Conservation (phyloP, 805 yeast genomes). For the Grigorovia transvaalensis region DNA sequence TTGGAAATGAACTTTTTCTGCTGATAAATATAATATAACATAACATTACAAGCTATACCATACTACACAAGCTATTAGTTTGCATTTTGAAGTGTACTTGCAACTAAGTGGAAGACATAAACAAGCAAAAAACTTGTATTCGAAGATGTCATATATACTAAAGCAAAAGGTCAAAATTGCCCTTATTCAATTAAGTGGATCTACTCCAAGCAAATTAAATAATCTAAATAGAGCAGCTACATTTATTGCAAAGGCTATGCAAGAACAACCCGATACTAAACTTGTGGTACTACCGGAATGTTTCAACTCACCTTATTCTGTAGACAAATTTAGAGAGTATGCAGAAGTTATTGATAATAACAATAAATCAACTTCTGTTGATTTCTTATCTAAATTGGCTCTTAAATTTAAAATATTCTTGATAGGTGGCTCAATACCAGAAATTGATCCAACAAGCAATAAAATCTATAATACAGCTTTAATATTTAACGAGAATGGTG, state of each 20-base stretch:
- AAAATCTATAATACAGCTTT: constrained; percentile 64
- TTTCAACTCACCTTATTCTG: constrained; percentile 92
- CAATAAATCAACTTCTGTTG: constrained; percentile 38
- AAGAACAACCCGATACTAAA: constrained; percentile 49
- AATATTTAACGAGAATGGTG: constrained; percentile 63
- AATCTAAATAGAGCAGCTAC: constrained; percentile 61
- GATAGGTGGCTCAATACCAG: constrained; percentile 92
- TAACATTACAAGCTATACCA: too few relatives aligned
- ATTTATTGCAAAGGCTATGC: constrained; percentile 53
- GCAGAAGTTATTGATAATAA: constrained; percentile 73
- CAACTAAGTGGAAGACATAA: too few relatives aligned
- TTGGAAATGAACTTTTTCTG: too few relatives aligned
- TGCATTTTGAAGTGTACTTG: too few relatives aligned
- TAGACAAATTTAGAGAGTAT: constrained; percentile 73
- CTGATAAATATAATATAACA: too few relatives aligned
- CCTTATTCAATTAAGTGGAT: constrained; percentile 71
- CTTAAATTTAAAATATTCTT: constrained; percentile 48
- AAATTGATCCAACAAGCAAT: constrained; percentile 43
- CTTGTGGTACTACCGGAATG: constrained; percentile 88
- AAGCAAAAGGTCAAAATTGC: constrained; percentile 63
- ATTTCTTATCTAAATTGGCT: constrained; percentile 58
- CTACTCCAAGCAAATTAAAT: constrained; percentile 56
- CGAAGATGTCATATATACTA: constrained; percentile 9
- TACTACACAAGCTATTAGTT: too few relatives aligned
- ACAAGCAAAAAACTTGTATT: too few relatives aligned